Conservation (phyloP, 108 stramenopile genomes). For the Seminavis robusta region DNA sequence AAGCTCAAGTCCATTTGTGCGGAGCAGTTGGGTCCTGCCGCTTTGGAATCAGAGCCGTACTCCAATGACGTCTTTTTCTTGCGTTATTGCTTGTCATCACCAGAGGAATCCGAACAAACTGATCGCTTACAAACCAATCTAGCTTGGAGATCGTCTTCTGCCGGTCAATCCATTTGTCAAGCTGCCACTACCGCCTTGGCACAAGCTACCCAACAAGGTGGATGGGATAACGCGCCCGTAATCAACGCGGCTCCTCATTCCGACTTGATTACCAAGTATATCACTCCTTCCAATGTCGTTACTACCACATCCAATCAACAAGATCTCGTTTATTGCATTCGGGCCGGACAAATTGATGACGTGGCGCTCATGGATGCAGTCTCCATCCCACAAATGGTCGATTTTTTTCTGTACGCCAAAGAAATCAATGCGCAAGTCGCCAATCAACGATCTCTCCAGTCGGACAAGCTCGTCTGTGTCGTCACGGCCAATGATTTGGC, state of each 20-base stretch:
- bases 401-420: constrained; percentile 80
- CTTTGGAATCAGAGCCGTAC: constrained; percentile 24
- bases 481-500: constrained; percentile 70
- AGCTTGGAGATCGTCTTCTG: constrained; percentile 43
- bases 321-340: constrained; percentile 77
- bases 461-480: constrained; percentile 45
- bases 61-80: constrained; percentile 67
- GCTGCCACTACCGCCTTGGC: constrained; percentile 58
- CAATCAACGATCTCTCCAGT: constrained; percentile 50
- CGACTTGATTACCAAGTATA: constrained; percentile 34
- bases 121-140: constrained; percentile 29
- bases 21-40: constrained; percentile 7
- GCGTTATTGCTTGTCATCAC: constrained; percentile 52
- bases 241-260: constrained; percentile 51
- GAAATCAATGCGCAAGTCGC: constrained; percentile 71
- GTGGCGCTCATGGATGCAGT: constrained; percentile 54
- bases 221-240: constrained; percentile 79
- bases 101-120: constrained; percentile 21
- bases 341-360: constrained; percentile 83
- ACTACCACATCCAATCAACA: constrained; percentile 46
- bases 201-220: constrained; percentile 6
- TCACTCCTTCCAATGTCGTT: constrained; percentile 38
- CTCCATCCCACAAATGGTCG: constrained; percentile 50
- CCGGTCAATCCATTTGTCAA: constrained; percentile 52
- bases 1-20: constrained; percentile 23